These are phyloP conservation scores for Cladosporium sp. DNA, from an alignment of 2,329 filamentous ascomycete species.

Conservation along the genomic window DNA sequence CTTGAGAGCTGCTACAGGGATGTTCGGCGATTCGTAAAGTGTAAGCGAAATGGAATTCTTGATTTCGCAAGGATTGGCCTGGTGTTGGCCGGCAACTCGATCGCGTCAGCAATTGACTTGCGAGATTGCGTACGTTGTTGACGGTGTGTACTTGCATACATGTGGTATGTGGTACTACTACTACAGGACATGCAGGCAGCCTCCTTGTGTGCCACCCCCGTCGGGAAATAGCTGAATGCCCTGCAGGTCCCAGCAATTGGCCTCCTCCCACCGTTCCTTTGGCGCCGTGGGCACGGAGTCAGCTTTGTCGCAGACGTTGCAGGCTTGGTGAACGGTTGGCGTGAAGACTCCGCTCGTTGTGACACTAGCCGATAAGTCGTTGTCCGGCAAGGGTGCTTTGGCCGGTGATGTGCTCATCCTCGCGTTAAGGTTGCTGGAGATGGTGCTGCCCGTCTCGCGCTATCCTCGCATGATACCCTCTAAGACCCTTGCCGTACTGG, in stretches of 20 bases:
- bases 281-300: background rate
- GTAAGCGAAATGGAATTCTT: constrained; percentile 1
- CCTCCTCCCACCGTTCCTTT: background rate
- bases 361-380: constrained; percentile 8
- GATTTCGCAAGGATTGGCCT: background rate
- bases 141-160: too few relatives aligned
- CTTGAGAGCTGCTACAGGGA: background rate
- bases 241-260: constrained; percentile 5
- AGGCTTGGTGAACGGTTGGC: constrained; percentile 4
- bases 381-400: constrained; percentile 5
- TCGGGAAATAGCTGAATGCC: constrained; percentile 3
- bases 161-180: too few relatives aligned
- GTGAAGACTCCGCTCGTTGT: constrained; percentile 9
- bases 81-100: background rate
- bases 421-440: constrained; percentile 10
- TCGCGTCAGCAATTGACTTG: constrained; percentile 1
- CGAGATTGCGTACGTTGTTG: too few relatives aligned
- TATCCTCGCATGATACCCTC: background rate
- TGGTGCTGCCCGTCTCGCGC: background rate
- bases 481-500: background rate
- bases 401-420: constrained; percentile 6
- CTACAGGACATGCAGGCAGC: background rate
- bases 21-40: background rate
- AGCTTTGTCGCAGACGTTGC: constrained; percentile 1
- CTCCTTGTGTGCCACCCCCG: background rate